These are phyloP conservation scores for Cyclotella choctawhatcheeana DNA, from an alignment of 108 stramenopile genomes.

Conservation along the genomic window DNA sequence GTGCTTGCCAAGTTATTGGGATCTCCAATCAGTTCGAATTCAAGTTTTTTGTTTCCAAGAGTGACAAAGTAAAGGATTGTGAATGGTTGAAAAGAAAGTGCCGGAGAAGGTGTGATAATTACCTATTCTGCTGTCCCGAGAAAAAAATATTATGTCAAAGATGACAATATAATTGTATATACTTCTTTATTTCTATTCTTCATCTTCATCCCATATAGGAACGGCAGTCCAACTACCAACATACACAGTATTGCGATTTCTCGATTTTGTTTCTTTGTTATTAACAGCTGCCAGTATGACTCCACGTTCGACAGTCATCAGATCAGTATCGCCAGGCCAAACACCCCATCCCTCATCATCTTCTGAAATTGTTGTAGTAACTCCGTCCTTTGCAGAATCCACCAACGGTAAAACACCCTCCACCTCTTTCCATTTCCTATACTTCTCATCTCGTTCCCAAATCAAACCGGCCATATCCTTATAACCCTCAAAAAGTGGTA, in stretches of 20 bases:
- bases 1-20: too few species aligned
- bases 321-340: slow-evolving; percentile 46
- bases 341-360: slow-evolving; percentile 42
- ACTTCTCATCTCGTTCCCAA: slow-evolving; percentile 47
- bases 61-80: not conserved
- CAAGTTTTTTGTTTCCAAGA: not conserved
- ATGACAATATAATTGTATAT: not conserved
- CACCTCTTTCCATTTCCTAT: slow-evolving; percentile 44
- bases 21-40: too few species aligned
- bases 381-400: not conserved
- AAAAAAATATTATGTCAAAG: not conserved
- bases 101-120: not conserved
- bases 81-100: not conserved
- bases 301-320: slow-evolving; percentile 33
- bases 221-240: slow-evolving; percentile 45
- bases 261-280: slow-evolving; percentile 7
- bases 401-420: slow-evolving; percentile 41
- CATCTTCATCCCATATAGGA: slow-evolving; percentile 23
- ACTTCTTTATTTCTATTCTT: not conserved
- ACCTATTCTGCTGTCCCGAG: not conserved
- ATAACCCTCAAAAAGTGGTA: slow-evolving; percentile 51
- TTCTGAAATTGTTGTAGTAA: slow-evolving; percentile 4
- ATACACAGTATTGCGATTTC: slow-evolving; percentile 15
- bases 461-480: slow-evolving; percentile 54
- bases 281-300: slow-evolving; percentile 29